Evolutionary conservation across 116 monocot genomes (phyloP).

Genomic region (Trichopus zeylanicus): DNA sequence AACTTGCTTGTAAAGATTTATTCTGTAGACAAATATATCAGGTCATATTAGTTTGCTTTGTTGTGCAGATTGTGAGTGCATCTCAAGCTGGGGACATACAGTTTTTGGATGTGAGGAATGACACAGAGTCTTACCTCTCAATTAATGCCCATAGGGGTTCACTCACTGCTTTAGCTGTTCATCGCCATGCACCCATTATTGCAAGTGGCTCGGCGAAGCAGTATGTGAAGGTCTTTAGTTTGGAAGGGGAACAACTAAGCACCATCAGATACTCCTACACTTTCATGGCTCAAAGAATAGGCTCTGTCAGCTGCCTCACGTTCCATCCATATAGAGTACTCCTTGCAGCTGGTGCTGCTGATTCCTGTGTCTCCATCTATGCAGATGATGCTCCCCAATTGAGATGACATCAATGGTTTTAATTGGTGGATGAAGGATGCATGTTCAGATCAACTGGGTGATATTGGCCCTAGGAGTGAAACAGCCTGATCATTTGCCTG

Average conservation of each 20-base stretch:
- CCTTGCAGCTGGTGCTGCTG: constrained; percentile 82
- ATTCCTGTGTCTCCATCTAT: constrained; percentile 80
- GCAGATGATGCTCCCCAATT: constrained; percentile 70
- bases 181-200: constrained; percentile 89
- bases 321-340: constrained; percentile 88
- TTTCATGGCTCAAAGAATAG: constrained; percentile 91
- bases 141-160: constrained; percentile 92
- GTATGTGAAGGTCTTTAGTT: constrained; percentile 84
- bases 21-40: no score
- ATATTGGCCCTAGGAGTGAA: background rate
- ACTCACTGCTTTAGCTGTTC: constrained; percentile 87
- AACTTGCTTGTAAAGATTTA: no score
- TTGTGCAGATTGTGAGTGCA: constrained; percentile 88
- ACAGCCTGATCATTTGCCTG: background rate
- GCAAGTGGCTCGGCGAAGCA: constrained; percentile 98
- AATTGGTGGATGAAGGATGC: background rate
- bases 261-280: constrained; percentile 79
- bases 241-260: constrained; percentile 68
- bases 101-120: constrained; percentile 69
- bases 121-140: constrained; percentile 50
- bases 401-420: constrained; percentile 21
- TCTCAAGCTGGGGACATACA: constrained; percentile 96
- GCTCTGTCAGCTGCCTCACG: constrained; percentile 76
- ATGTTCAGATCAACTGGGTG: background rate
- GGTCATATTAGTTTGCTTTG: background rate